These are phyloP conservation scores for Hirschioporus abietinus DNA, from an alignment of 768 basidiomycete genomes.

Conservation along the genomic window DNA sequence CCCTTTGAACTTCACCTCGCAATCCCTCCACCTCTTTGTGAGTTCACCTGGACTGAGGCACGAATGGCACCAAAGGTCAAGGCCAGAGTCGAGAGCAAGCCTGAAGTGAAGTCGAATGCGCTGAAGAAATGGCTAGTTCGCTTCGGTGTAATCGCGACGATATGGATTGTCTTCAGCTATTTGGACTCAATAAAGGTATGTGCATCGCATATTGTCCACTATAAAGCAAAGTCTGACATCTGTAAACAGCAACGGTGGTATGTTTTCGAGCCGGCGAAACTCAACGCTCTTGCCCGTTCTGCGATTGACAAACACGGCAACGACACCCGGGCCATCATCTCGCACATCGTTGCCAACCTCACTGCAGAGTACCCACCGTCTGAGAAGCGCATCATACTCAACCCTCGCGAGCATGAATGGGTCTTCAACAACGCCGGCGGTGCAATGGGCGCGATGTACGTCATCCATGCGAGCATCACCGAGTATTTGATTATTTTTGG, in stretches of 20 bases:
- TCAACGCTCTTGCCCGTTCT: constrained; percentile 70
- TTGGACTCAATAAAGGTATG: constrained; percentile 58
- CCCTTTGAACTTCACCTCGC: neutral
- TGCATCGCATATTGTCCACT: neutral
- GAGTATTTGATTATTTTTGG: constrained; percentile 97
- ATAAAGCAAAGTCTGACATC: neutral
- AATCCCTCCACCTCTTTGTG: neutral
- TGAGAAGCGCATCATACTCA: constrained; percentile 40
- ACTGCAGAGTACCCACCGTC: constrained; percentile 61
- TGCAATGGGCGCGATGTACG: constrained; percentile 97
- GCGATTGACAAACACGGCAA: constrained; percentile 65
- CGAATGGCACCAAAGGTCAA: neutral
- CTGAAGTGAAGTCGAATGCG: neutral
- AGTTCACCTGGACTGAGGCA: neutral
- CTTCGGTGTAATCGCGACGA: constrained; percentile 6
- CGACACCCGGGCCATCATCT: constrained; percentile 69
- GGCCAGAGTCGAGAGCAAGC: neutral
- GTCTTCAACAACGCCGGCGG: constrained; percentile 97
- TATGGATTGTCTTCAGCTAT: constrained; percentile 38
- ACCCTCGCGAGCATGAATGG: constrained; percentile 72
- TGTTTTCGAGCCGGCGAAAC: constrained; percentile 64
- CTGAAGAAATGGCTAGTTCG: neutral
- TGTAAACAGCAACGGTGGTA: constrained; percentile 66
- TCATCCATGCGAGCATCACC: constrained; percentile 94
- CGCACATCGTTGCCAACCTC: constrained; percentile 78